Base-by-base conservation (phyloP, 2,329 filamentous ascomycete genomes). In the Diaporthe citri region DNA sequence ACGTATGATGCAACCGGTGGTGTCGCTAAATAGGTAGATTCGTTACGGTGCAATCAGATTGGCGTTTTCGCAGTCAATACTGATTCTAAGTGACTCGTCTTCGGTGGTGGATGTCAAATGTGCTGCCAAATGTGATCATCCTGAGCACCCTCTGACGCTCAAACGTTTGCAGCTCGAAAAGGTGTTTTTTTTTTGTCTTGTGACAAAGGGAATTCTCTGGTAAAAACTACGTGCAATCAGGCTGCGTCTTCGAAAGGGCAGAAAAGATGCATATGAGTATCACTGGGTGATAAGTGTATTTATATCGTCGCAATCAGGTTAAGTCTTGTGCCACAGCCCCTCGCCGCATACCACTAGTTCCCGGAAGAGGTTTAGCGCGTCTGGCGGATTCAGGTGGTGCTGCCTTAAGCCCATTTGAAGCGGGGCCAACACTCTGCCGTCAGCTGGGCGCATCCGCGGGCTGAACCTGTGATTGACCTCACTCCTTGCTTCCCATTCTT, bases 391-490 rank as follows among this genome's bases (percentile, higher is more conserved):
- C 41, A 60, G 20, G 43, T 48, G 13, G 22, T 7, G 56, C 56
- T 60, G 56, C 56, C 56, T 48, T 66, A n/a, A 62, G 34, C 25
- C 60, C 60, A 46, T 46, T 9, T 3, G 60, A n/a, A 64, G 60
- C 60, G 60, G 60, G 59, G 60, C 41, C 25, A 17, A 15, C 22
- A 25, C 10, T 20, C 15, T 55, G 1, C 34, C 13, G 43, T 71
- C 67, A 71, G 39, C 52, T 51, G 34, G 46, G 70, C 56, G 46
- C 7, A 39, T 15, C n/a, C 25, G 15, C 17, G 56, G 56, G 56
- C 56, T 48, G 43, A 62, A 52, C 43, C 55, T 36, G 4, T 48
- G 22, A 51, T 70, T 59, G 56, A 62, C 28, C 48, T 72, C 71
- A 56, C 46, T 25, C 17, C 57, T 25, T 15, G n/a, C 22, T 2